Base-by-base conservation (phyloP, 495 filamentous ascomycete genomes). In the Jackrogersella multiformis region DNA sequence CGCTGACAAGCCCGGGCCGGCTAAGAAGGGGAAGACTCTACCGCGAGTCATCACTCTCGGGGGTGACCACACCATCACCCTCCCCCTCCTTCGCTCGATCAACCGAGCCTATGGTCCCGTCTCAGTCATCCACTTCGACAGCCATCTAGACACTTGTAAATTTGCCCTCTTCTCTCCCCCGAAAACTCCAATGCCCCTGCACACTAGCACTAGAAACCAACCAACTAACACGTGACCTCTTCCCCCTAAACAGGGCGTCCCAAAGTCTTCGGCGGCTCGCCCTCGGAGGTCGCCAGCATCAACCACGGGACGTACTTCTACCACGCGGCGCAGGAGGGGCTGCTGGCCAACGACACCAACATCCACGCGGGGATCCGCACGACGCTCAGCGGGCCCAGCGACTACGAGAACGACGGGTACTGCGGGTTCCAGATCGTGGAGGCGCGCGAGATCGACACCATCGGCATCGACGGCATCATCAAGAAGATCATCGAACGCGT, bases 291-390 rank as follows among this genome's bases (percentile, higher is more conserved):
- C 7, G 79, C 79, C 2, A 73, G 71, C 60, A 92, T 95, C 78
- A 96, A 90, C 74, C 92, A 96, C 76, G 92, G 92, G 5, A 90
- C 85, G 20, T 94, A 94, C 82, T 95, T 96, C 81, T 92, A 91
- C 83, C 86, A 92, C 69, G 92, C 92, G 1, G 84, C 87, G 53
- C 86, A 85, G 13, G 92, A 94, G 76, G 90, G 90, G 0, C 76
- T 95, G 39, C 89, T 95, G 48, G 78, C 82, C 21, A 92, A 93
- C 73, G 81, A 86, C 56, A 90, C 86, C 13, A 80, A 77, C 66
- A 87, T 92, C 21, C 92, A 95, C 76, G 92, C 91, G 1, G 92
- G 92, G 1, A 84, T 95, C 53, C 84, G 91, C 18, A 94, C 90
- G 0, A 82, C 91, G 5, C 78, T 95, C 15, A 87, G 85, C 6